These are phyloP conservation scores for Coelastrella sp. DNA, from an alignment of 139 green algal species.

Conservation along the genomic window DNA sequence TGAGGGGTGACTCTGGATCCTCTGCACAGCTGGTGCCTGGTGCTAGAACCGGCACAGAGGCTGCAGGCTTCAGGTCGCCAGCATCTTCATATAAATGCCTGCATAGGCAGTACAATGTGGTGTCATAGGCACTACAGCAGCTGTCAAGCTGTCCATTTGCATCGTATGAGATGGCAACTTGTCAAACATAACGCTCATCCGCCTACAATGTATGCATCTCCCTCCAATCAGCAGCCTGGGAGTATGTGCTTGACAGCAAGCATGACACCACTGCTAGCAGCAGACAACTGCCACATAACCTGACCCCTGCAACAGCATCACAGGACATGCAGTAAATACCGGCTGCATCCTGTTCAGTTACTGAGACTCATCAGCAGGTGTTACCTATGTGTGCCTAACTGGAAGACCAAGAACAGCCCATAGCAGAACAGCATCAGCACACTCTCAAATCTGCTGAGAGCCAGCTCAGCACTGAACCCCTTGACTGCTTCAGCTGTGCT, in stretches of 20 bases:
- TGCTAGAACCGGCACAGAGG: too few species aligned
- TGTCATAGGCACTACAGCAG: not conserved
- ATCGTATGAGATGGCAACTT: not conserved
- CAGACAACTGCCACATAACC: not conserved
- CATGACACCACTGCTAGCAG: not conserved
- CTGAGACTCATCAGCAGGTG: not conserved
- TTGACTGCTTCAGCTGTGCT: slow-evolving; percentile 15
- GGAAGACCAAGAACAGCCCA: slow-evolving; percentile 78
- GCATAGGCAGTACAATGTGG: not conserved
- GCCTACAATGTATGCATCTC: too few species aligned
- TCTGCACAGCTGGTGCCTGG: slow-evolving; percentile 26
- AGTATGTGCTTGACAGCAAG: not conserved
- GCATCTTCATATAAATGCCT: slow-evolving; percentile 50
- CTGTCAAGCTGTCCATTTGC: not conserved
- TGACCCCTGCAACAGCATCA: too few species aligned
- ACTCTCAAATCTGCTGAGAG: slow-evolving; percentile 67
- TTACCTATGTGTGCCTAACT: slow-evolving; percentile 71
- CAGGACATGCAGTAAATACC: too few species aligned
- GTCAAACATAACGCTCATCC: too few species aligned
- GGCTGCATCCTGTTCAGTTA: too few species aligned
- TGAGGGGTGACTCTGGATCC: not conserved
- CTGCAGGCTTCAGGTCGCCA: not conserved
- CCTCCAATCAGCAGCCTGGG: not conserved
- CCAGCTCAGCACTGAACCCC: slow-evolving; percentile 33
- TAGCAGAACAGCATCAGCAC: slow-evolving; percentile 81